Evolutionary conservation across 2,329 filamentous ascomycete genomes (phyloP).

Genomic region (Ceratocystis albifundus): DNA sequence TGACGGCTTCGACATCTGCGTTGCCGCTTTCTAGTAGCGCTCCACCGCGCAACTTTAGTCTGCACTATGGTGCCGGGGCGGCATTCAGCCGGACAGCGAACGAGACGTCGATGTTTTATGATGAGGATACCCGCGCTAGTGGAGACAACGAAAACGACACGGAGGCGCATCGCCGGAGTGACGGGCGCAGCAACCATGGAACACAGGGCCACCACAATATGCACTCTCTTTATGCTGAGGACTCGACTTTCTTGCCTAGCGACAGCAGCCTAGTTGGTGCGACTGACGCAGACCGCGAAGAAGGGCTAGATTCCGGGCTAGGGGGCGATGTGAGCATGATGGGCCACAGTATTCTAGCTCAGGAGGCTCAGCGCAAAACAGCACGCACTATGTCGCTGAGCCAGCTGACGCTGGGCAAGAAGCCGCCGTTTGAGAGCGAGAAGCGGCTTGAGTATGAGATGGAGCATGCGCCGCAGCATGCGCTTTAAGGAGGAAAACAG

Average conservation of each 20-base stretch:
- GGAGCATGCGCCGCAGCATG: conserved; percentile 26
- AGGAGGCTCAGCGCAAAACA: conserved; percentile 37
- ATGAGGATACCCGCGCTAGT: not conserved
- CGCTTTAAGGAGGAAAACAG: conserved; percentile 5
- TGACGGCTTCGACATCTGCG: conserved; percentile 25
- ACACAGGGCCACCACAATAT: conserved; percentile 31
- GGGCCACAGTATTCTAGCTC: not conserved
- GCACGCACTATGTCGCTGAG: conserved; percentile 54
- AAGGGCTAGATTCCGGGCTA: not conserved
- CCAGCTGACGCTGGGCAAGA: conserved; percentile 43
- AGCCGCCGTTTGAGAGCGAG: conserved; percentile 22
- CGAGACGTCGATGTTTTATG: conserved; percentile 1
- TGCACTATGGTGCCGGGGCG: conserved; percentile 15
- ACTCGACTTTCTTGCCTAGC: conserved; percentile 20
- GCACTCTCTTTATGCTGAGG: conserved; percentile 24
- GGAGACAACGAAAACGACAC: conserved; percentile 24
- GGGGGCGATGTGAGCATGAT: not conserved
- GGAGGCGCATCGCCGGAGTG: not conserved
- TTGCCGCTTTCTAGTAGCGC: conserved; percentile 33
- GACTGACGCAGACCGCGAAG: conserved; percentile 26
- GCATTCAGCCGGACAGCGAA: not conserved
- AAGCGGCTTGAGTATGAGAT: conserved; percentile 24
- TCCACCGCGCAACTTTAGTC: conserved; percentile 29
- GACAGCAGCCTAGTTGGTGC: conserved; percentile 9
- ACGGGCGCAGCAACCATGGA: not conserved